phyloP scores from a whole-genome alignment of 2,329 filamentous ascomycete genomes.

The Colletotrichum sp. region DNA sequence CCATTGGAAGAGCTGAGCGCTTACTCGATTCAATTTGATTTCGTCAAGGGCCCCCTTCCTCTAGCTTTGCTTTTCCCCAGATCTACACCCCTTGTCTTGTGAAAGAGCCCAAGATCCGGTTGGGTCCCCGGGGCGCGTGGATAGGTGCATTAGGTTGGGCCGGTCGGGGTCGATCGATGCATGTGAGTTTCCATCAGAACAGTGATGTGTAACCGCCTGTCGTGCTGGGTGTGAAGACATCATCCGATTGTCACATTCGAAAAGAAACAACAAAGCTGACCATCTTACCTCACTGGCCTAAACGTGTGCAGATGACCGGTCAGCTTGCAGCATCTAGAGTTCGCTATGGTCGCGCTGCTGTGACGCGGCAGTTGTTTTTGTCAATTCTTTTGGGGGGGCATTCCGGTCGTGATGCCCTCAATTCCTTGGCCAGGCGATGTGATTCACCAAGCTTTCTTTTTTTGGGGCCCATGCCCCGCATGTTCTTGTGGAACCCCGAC shows the following conservation, averaged over 20 bases:
- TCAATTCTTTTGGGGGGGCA: not conserved
- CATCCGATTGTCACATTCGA: not conserved
- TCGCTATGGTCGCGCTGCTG: not conserved
- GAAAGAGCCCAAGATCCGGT: not conserved
- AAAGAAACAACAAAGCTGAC: not conserved
- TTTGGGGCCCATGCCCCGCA: not conserved
- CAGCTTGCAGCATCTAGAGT: not conserved
- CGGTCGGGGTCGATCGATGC: not conserved
- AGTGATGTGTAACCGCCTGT: not conserved
- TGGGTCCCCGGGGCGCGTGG: not conserved
- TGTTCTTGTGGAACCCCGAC: conserved; percentile 3
- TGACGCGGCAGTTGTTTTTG: not conserved
- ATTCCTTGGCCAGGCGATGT: not conserved
- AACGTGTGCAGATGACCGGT: not conserved
- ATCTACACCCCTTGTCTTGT: not conserved
- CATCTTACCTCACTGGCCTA: not conserved
- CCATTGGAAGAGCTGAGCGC: not conserved
- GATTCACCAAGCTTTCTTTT: conserved; percentile 6
- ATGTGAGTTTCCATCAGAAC: not conserved
- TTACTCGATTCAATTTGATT: not conserved
- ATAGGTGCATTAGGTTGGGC: not conserved
- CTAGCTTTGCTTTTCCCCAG: not conserved
- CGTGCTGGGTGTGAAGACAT: not conserved
- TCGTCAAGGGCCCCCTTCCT: not conserved
- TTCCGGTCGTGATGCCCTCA: not conserved